Evolutionary conservation across 1,139 yeast genomes (phyloP), one percentile per base, ranked within the genome.

Genomic region (Schwanniomyces etchellsii): DNA sequence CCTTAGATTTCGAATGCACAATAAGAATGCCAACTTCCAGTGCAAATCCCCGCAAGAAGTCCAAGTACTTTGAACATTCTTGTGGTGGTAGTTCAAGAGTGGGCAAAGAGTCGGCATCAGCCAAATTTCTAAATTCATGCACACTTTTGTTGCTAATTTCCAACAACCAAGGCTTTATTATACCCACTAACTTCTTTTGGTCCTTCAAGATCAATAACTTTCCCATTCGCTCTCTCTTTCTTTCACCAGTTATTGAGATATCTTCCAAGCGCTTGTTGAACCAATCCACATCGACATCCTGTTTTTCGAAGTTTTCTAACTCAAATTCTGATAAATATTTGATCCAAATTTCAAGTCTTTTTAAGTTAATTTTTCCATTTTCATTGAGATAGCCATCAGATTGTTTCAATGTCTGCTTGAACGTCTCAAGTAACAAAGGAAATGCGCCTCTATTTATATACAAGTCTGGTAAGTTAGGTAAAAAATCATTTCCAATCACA

Each of bases 401-500:
- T 37, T 72, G 73, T 42, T 73, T 70, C 48, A 91, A 67, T 14
- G 89, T 77, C 47, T 80, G 80, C 51, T 88, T 91, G 62, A 93
- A 91, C 10, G 96, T 82, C 40, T 81, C 84, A 44, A 91, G 67
- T 47, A 93, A 70, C 25, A 88, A 72, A 10, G 97, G 96, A 62
- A 93, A 82, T 1, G 98, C 98, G 45, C 97, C 97, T 47, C 89
- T 91, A 51, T 88, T 89, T 45, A 93, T 74, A 55, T 85, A 88
- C 48, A 93, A 67, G 54, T 89, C 95, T 1, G 99, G 98, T 46
- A 93, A 71, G 52, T 91, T 86, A n/a, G 99, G 98, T 49, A 93
- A 72, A 76, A 93, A 93, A 71, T 93, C 99, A 52, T 93, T 93
- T 47, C 99, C 99, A 48, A 93, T 85, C 37, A 91, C 95, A 50